Percentiles rank a stretch among this genome's conserved stretches.
Conservation (phyloP, 164 flowering plant genomes). For the Magnolia sinica region DNA sequence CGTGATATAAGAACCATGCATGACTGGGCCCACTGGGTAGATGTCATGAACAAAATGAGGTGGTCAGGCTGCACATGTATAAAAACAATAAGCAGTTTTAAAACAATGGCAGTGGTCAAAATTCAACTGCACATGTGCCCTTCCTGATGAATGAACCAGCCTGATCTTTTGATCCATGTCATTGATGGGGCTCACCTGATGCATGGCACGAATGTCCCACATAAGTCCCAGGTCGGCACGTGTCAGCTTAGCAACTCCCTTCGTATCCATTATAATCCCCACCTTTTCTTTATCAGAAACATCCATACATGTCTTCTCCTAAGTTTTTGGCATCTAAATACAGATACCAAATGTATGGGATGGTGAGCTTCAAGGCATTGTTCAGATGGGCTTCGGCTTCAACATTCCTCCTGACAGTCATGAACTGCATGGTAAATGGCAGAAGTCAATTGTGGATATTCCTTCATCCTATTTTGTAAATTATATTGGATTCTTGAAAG, state of each 20-base stretch:
- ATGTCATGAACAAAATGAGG: background rate
- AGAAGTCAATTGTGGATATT: background rate
- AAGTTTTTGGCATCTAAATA: background rate
- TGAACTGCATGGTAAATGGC: slow-evolving; percentile 50
- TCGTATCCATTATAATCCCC: background rate
- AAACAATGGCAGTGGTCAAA: background rate
- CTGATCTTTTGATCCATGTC: background rate
- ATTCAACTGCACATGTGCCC: no score
- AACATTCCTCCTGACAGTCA: slow-evolving; percentile 41
- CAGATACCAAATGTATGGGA: slow-evolving; percentile 39
- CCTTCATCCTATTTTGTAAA: background rate
- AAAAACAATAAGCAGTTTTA: background rate
- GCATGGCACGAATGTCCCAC: background rate
- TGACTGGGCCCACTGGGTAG: background rate
- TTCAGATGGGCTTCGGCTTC: slow-evolving; percentile 73
- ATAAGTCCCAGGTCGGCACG: background rate
- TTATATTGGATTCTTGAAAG: background rate
- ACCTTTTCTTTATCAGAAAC: background rate
- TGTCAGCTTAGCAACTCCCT: background rate
- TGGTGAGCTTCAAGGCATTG: slow-evolving; percentile 58
- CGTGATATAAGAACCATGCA: background rate
- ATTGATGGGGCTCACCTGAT: background rate
- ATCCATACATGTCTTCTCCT: background rate
- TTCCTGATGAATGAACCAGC: background rate
- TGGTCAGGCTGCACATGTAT: background rate